A percentile compares a stretch with the other conserved stretches of the same genome.
These are phyloP conservation scores for Cercospora citrullina DNA, from an alignment of 2,329 filamentous ascomycete species.

Conservation along the genomic window DNA sequence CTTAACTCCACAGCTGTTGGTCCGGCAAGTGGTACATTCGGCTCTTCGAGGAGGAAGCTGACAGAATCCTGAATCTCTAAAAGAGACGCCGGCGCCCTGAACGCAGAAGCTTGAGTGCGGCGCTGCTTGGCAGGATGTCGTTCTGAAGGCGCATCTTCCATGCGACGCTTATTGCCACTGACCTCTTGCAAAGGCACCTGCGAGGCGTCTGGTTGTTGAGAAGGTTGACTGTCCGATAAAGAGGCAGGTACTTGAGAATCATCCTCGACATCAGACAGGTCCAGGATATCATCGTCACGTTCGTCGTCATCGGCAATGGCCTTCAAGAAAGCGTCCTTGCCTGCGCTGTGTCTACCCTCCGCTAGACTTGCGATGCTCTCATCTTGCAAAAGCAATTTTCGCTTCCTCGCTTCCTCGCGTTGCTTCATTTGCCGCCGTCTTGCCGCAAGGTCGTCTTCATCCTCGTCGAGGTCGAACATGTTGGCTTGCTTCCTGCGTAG, in stretches of 20 bases:
- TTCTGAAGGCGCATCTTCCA: conserved; percentile 36
- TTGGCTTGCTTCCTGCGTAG: conserved; percentile 77
- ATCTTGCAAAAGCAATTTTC: conserved; percentile 81
- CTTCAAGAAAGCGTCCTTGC: conserved; percentile 81
- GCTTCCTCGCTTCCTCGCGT: conserved; percentile 86
- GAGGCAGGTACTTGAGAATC: conserved; percentile 43
- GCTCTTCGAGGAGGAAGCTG: conserved; percentile 75
- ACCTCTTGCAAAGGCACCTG: conserved; percentile 30
- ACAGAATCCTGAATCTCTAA: conserved; percentile 81
- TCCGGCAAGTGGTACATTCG: conserved; percentile 35
- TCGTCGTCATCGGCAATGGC: conserved; percentile 74
- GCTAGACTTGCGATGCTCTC: conserved; percentile 83
- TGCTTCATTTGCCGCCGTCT: conserved; percentile 77
- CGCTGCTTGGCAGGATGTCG: conserved; percentile 42
- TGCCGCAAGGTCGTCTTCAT: conserved; percentile 79
- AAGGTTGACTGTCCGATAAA: conserved; percentile 31
- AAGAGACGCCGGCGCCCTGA: conserved; percentile 68
- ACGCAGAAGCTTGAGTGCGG: conserved; percentile 41
- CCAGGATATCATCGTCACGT: conserved; percentile 63
- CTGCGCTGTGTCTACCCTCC: conserved; percentile 55
- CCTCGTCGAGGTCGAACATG: conserved; percentile 69
- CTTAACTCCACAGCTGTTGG: conserved; percentile 56
- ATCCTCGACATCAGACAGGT: conserved; percentile 65
- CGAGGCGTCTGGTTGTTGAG: conserved; percentile 22
- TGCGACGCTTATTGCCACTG: conserved; percentile 35